Percentiles rank a stretch among this genome's conserved stretches.
phyloP scores from a whole-genome alignment of 2,329 filamentous ascomycete genomes.

The Coniella lustricola region DNA sequence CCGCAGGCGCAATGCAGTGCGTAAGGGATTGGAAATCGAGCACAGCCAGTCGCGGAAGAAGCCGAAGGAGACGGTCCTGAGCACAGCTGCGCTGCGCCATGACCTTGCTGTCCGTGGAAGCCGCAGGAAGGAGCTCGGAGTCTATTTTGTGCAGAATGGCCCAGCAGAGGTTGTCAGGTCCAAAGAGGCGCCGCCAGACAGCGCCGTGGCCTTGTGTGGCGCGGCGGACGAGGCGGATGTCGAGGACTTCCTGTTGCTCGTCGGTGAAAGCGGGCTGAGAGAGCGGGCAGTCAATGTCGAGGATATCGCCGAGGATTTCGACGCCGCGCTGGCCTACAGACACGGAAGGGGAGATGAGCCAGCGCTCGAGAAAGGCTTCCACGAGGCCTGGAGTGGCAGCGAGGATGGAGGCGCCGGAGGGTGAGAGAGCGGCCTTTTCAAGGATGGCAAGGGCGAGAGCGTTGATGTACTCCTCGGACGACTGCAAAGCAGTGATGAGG shows the following conservation, averaged over 20 bases:
- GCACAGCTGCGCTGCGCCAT: slow-evolving; percentile 39
- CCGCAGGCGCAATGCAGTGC: slow-evolving; percentile 25
- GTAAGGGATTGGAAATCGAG: slow-evolving; percentile 38
- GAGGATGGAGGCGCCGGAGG: slow-evolving; percentile 43
- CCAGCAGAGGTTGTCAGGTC: slow-evolving; percentile 31
- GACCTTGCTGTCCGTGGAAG: slow-evolving; percentile 24
- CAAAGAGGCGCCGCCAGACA: slow-evolving; percentile 48
- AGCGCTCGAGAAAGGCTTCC: slow-evolving; percentile 40
- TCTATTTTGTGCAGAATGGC: slow-evolving; percentile 10
- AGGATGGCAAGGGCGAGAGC: slow-evolving; percentile 51
- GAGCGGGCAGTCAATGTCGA: slow-evolving; percentile 47
- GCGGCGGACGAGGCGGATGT: slow-evolving; percentile 23
- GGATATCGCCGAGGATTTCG: slow-evolving; percentile 43
- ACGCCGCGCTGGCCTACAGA: slow-evolving; percentile 49
- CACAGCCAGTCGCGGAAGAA: slow-evolving; percentile 43
- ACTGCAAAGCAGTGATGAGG: slow-evolving; percentile 45
- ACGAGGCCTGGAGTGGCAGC: slow-evolving; percentile 43
- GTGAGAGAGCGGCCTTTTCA: slow-evolving; percentile 44
- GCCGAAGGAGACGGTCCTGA: slow-evolving; percentile 44
- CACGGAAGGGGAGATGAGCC: slow-evolving; percentile 47
- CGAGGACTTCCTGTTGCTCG: slow-evolving; percentile 15
- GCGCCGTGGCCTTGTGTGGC: slow-evolving; percentile 41
- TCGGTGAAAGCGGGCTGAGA: slow-evolving; percentile 21
- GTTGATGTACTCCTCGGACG: slow-evolving; percentile 48
- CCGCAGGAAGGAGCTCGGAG: slow-evolving; percentile 4